Evolutionary conservation across 2,329 filamentous ascomycete genomes (phyloP), one percentile per base, ranked within the genome.

Genomic region (Apiospora phragmitis): DNA sequence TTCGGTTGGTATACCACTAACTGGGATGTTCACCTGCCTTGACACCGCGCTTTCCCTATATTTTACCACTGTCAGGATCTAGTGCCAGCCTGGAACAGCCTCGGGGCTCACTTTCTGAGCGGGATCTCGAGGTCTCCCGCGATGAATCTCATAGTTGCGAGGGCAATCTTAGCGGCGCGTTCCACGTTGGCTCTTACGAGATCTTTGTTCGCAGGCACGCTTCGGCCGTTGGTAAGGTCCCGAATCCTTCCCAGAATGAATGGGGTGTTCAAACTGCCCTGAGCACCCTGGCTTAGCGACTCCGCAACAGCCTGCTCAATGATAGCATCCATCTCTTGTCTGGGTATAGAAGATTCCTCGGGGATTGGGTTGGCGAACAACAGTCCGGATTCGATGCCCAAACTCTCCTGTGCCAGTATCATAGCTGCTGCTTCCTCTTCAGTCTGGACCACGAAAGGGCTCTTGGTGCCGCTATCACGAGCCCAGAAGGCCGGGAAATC

Each of bases 401-500:
- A 85, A 68, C 83, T 85, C 76, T 91, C 88, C 82, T 97, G 94
- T 0, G 94, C 93, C 75, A 93, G 86, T 70, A 97, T 93, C 70
- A 98, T 94, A n/a, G 92, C 91, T 0, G 96, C 96, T 43, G 96
- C 96, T 78, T 98, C 93, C 70, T 86, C 86, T 79, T 97, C 94
- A 74, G 91, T 88, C 69, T 90, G 83, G 55, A 98, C 88, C 1
- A 93, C 89, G 29, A 89, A 88, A 0, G 95, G 95, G 78, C 94
- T 97, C 80, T 86, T 90, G 68, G 92, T 83, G 16, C 94, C 94
- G 80, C 95, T 98, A 55, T 98, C 94, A 51, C 95, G 86, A 0
- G 93, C 93, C 88, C 93, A 99, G 81, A 99, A 99, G 0, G 93
- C 94, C 1, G 96, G 96, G 77, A 98, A 96, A 76, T 97, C 92